These are phyloP conservation scores for Lactarius quietus DNA, from an alignment of 768 basidiomycete species.

Conservation along the genomic window DNA sequence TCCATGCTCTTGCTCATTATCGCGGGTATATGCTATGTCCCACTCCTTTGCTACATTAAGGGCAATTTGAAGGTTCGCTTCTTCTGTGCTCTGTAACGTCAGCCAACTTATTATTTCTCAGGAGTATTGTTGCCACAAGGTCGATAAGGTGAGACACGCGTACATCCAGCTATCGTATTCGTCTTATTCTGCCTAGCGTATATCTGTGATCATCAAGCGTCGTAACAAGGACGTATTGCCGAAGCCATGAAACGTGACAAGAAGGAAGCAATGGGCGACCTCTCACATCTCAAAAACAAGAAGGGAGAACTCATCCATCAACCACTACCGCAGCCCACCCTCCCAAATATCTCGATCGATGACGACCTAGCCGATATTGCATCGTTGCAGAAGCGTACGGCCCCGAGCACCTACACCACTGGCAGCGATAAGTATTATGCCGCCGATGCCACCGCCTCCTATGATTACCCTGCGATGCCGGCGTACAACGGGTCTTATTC, in stretches of 20 bases:
- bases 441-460: slow-evolving; percentile 45
- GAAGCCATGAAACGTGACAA: slow-evolving; percentile 79
- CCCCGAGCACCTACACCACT: slow-evolving; percentile 48
- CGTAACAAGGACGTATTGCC: slow-evolving; percentile 82
- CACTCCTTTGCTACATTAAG: slow-evolving; percentile 92
- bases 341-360: slow-evolving; percentile 87
- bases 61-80: slow-evolving; percentile 86
- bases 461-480: slow-evolving; percentile 69
- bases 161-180: slow-evolving; percentile 11
- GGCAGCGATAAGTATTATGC: slow-evolving; percentile 49
- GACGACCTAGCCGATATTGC: slow-evolving; percentile 61
- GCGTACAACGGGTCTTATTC: slow-evolving; percentile 65
- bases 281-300: slow-evolving; percentile 88
- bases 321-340: slow-evolving; percentile 88
- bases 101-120: slow-evolving; percentile 31
- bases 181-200: slow-evolving; percentile 55
- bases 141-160: slow-evolving; percentile 73
- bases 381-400: slow-evolving; percentile 53
- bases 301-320: slow-evolving; percentile 80
- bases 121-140: slow-evolving; percentile 99
- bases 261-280: slow-evolving; percentile 91
- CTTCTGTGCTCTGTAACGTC: not conserved
- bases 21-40: slow-evolving; percentile 87
- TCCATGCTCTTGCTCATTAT: slow-evolving; percentile 77
- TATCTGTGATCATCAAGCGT: slow-evolving; percentile 88